Conservation (phyloP, 2,329 filamentous ascomycete genomes). For the Aspergillus luchuensis region DNA sequence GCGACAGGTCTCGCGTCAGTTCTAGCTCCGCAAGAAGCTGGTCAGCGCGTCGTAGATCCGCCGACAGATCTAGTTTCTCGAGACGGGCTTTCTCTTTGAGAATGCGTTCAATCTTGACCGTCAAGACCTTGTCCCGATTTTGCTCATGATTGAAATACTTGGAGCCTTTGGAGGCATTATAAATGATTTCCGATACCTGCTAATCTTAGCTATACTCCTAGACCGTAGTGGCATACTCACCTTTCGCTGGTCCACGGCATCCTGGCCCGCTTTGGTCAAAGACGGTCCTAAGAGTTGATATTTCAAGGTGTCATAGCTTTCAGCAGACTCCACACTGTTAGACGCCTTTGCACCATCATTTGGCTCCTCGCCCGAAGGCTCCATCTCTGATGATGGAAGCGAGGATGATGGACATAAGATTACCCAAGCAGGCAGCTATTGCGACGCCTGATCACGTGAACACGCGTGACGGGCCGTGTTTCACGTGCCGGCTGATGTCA, state of each 20-base stretch:
- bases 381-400: slow-evolving; percentile 21
- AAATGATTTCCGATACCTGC: slow-evolving; percentile 91
- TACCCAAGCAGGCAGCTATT: slow-evolving; percentile 31
- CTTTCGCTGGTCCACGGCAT: slow-evolving; percentile 88
- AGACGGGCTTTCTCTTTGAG: slow-evolving; percentile 73
- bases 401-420: neutral
- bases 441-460: slow-evolving; percentile 38
- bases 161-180: slow-evolving; percentile 92
- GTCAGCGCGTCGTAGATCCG: slow-evolving; percentile 75
- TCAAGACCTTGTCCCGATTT: slow-evolving; percentile 75
- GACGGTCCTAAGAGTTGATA: slow-evolving; percentile 89
- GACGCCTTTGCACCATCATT: slow-evolving; percentile 9
- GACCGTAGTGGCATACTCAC: slow-evolving; percentile 42
- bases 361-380: slow-evolving; percentile 21
- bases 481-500: slow-evolving; percentile 20
- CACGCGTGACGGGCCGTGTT: slow-evolving; percentile 39
- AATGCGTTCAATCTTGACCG: slow-evolving; percentile 81
- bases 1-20: slow-evolving; percentile 73
- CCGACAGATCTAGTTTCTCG: slow-evolving; percentile 72
- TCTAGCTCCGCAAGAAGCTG: slow-evolving; percentile 80
- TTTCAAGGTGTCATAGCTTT: slow-evolving; percentile 69
- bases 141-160: slow-evolving; percentile 96
- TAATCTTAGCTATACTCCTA: slow-evolving; percentile 6
- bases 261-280: slow-evolving; percentile 89
- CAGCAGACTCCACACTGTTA: slow-evolving; percentile 3